Evolutionary conservation across 352 stramenopile genomes (phyloP).

Genomic region (Globisporangium lucens): DNA sequence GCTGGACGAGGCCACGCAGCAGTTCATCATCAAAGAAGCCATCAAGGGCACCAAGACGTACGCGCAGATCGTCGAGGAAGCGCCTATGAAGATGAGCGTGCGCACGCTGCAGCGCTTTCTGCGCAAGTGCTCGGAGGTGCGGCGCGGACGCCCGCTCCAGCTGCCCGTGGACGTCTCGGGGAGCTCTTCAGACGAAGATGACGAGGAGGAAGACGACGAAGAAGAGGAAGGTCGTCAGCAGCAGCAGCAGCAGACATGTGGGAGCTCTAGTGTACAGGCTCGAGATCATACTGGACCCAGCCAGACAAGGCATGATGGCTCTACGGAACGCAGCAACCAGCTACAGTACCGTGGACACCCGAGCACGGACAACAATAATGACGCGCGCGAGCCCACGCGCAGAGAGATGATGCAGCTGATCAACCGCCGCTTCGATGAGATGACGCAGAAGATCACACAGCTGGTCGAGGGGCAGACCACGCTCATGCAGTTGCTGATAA

Average conservation of each 20-base stretch:
- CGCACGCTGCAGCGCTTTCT: slow-evolving; percentile 10
- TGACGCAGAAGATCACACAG: slow-evolving; percentile 5
- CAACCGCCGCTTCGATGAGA: neutral
- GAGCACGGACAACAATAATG: neutral
- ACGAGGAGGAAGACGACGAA: neutral
- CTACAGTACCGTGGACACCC: neutral
- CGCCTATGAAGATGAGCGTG: slow-evolving; percentile 7
- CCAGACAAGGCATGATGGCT: neutral
- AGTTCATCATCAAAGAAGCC: slow-evolving; percentile 9
- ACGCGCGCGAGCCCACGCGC: neutral
- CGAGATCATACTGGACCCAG: neutral
- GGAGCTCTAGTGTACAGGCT: too few species aligned
- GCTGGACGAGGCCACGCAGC: slow-evolving; percentile 9
- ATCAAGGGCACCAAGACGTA: slow-evolving; percentile 9
- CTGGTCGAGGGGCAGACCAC: slow-evolving; percentile 5
- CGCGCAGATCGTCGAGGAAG: slow-evolving; percentile 7
- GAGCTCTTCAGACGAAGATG: neutral
- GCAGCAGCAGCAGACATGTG: neutral
- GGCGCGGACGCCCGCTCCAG: neutral
- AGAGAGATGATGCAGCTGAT: slow-evolving; percentile 9
- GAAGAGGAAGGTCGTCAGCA: neutral
- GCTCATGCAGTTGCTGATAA: slow-evolving; percentile 5
- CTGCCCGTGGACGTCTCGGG: neutral
- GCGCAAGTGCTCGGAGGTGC: slow-evolving; percentile 7
- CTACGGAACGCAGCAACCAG: neutral